phyloP scores from a whole-genome alignment of 192 early-diverging fungal genomes.

The Gonapodya prolifera region DNA sequence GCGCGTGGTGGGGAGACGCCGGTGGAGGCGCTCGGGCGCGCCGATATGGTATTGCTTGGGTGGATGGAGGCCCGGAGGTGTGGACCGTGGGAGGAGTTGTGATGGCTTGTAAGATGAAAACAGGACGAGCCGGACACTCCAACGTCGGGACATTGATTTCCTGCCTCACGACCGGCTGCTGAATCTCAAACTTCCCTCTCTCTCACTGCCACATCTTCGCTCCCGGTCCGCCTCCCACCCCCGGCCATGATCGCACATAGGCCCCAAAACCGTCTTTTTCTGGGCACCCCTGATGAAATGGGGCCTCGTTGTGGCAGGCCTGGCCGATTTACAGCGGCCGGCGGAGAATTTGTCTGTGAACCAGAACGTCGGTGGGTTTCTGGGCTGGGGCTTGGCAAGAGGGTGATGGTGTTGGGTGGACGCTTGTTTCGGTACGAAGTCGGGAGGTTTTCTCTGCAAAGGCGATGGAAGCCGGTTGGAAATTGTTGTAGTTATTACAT shows the following conservation, averaged over 20 bases:
- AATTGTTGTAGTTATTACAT: no score
- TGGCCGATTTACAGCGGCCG: constrained; percentile 78
- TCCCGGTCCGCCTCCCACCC: neutral
- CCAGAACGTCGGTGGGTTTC: constrained; percentile 65
- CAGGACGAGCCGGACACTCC: neutral
- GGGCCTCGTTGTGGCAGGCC: constrained; percentile 84
- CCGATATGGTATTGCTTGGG: neutral
- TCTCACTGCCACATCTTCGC: neutral
- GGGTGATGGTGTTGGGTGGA: no score
- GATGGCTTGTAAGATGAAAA: neutral
- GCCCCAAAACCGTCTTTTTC: constrained; percentile 96
- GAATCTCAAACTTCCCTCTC: neutral
- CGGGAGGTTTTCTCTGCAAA: no score
- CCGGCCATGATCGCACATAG: constrained; percentile 25
- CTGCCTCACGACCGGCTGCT: no score
- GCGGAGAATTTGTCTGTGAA: constrained; percentile 76
- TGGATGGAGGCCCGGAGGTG: neutral
- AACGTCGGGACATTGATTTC: no score
- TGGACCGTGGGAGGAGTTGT: neutral
- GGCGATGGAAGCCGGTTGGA: no score
- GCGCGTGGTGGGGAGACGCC: neutral
- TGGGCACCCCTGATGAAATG: constrained; percentile 94
- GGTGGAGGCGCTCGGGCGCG: neutral
- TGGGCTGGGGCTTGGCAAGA: no score
- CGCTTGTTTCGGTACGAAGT: no score